Evolutionary conservation across 305 asterid species (phyloP), one percentile per base, ranked within the genome.

Genomic region (Solanum hybrid): DNA sequence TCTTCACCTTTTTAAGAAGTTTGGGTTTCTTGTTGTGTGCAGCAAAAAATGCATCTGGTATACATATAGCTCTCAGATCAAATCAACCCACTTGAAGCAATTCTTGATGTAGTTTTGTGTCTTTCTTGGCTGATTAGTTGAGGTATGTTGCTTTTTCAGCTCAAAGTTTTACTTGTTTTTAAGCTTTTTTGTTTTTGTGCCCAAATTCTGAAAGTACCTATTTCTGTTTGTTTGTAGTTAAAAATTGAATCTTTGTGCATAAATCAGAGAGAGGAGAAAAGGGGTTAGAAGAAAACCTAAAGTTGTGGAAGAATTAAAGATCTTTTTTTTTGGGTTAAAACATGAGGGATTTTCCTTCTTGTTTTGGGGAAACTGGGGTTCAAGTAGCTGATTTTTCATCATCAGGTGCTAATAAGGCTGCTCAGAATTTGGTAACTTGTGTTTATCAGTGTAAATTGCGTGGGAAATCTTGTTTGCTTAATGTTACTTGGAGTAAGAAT

Each of bases 291-390:
- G 89, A 70, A 38, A 72, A 65, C 26, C 34, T 12, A 79, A 61
- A 68, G 84, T 84, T 77, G 10, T 33, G 76, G 61, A 89, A 79
- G 86, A 86, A 73, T 57, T 41, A 7, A 65, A 9, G 34, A n/a
- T 82, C 70, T 12, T 89, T 22, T 89, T 37, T 38, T 65, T 65
- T 33, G 57, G 76, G 22, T 57, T 57, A 78, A 79, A 91, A 90
- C n/a, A 95, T 95, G 98, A 95, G 92, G 91, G 98, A 95, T 92
- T 95, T 95, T 78, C 97, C 97, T 41, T 93, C 98, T 88, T 95
- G 98, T 91, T 95, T 95, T 90, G 97, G 97, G 90, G 98, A 95
- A 93, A 95, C 93, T 91, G 97, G 97, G 86, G 97, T 95, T 90
- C 96, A 95, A 91, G 98, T 95, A 84, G 98, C 96, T 72, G 97